Base-by-base conservation (phyloP, 331 rosid genomes). In the Quercus lobata region DNA sequence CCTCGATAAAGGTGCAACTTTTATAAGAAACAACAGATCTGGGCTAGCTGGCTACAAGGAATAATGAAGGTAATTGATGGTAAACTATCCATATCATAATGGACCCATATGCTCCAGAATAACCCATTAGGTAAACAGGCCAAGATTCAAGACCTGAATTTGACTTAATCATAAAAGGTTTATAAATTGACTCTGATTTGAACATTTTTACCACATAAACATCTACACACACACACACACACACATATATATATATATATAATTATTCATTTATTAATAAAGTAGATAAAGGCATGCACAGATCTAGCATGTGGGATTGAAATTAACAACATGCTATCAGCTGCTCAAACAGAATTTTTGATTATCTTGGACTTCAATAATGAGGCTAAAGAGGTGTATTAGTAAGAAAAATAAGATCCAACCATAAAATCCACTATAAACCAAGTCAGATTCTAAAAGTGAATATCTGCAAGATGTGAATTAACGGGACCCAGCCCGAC, bases 261-360 rank as follows among this genome's bases (percentile, higher is more conserved):
- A 18, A 57, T 55, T 54, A 35, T 24, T 30, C 49, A 62, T 29
- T 24, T 77, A 29, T 12, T 54, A 49, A 25, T 54, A 41, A 78
- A 73, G 35, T 30, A 34, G 76, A 71, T 76, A 71, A 57, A 70
- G 71, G 24, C 70, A 66, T 72, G 53, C 35, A 71, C 73, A 77
- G 80, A 82, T 79, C 56, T 55, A 74, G 86, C 84, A 72, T 78
- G 87, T 84, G 87, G 79, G 78, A 84, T 65, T 80, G 76, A 60
- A 80, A 71, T 68, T 34, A 17, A 66, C 62, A 60, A 49, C 57
- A 79, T 68, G 70, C 73, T 25, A 57, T 83, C 75, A 71, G 79
- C 84, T 69, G 58, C 69, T 56, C 10, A 76, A 80, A 17, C 24
- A 35, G 61, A 76, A 63, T 65, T 63, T 78, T 73, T 75, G 73